Percentiles rank a stretch among this genome's conserved stretches.
Evolutionary conservation across 208 protist genomes (phyloP).

Genomic region (Vickermania ingenoplastis): DNA sequence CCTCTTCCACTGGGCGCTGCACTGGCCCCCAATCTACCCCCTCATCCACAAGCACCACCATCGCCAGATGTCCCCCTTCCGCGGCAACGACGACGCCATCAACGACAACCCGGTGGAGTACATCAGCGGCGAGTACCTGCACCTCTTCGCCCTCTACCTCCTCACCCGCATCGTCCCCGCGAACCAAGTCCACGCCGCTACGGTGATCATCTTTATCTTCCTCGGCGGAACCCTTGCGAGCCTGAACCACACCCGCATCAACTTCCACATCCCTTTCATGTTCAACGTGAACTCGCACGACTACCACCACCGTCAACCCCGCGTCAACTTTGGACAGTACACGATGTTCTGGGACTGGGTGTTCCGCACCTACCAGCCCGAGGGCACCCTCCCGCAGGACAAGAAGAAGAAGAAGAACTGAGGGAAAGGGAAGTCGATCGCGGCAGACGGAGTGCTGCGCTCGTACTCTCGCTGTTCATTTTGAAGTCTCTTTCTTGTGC

Average conservation of each 20-base stretch:
- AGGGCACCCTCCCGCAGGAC: slow-evolving; percentile 17
- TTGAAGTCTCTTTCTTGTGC: too few relatives aligned
- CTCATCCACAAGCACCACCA: slow-evolving; percentile 90
- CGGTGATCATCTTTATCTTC: slow-evolving; percentile 62
- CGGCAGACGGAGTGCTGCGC: too few relatives aligned
- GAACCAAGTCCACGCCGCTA: slow-evolving; percentile 57
- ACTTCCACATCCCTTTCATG: slow-evolving; percentile 66
- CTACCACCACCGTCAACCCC: slow-evolving; percentile 81
- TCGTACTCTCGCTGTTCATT: too few relatives aligned
- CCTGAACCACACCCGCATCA: slow-evolving; percentile 87
- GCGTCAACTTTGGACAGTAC: slow-evolving; percentile 89
- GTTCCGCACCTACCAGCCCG: slow-evolving; percentile 71
- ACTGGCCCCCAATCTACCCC: slow-evolving; percentile 76
- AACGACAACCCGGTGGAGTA: slow-evolving; percentile 91
- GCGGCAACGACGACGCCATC: slow-evolving; percentile 84
- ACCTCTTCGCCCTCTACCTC: slow-evolving; percentile 71
- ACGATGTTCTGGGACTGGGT: slow-evolving; percentile 90
- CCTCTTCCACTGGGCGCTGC: slow-evolving; percentile 78
- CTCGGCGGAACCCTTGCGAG: slow-evolving; percentile 76
- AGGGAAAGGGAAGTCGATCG: neutral
- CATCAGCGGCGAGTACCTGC: slow-evolving; percentile 81
- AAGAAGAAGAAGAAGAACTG: neutral
- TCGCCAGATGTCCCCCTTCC: slow-evolving; percentile 79
- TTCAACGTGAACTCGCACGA: slow-evolving; percentile 85
- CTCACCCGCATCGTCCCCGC: slow-evolving; percentile 39